phyloP scores from a whole-genome alignment of 148 eudicot genomes.

The Rhododendron ferrugineum region DNA sequence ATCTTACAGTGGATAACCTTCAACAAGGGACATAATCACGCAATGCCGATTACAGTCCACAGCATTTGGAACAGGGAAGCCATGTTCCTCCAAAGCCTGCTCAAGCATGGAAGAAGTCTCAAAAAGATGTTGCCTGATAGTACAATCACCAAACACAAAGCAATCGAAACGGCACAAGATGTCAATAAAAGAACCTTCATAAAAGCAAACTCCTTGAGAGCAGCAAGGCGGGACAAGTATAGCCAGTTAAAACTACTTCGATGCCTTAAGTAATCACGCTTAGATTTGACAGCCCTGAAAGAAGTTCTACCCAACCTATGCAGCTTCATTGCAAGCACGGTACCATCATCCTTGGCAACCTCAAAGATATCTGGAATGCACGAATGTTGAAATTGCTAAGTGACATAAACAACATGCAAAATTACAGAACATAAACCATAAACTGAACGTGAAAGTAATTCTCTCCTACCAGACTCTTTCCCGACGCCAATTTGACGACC shows the following conservation, averaged over 20 bases:
- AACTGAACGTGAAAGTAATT: neutral
- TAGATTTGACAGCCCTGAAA: constrained; percentile 93
- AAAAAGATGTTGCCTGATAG: neutral
- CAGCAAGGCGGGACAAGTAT: constrained; percentile 90
- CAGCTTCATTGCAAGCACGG: constrained; percentile 81
- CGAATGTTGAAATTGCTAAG: neutral
- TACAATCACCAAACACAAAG: constrained; percentile 10
- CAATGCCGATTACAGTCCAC: constrained; percentile 96
- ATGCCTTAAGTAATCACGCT: constrained; percentile 92
- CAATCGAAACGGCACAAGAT: constrained; percentile 4
- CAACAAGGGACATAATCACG: constrained; percentile 90
- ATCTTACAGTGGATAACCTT: constrained; percentile 93
- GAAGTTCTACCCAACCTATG: constrained; percentile 93
- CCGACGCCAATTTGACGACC: constrained; percentile 99
- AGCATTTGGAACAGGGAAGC: constrained; percentile 92
- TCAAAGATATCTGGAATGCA: constrained; percentile 74
- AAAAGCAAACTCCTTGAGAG: constrained; percentile 88
- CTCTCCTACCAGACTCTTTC: constrained; percentile 78
- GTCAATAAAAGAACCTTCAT: constrained; percentile 63
- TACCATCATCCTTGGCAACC: constrained; percentile 89
- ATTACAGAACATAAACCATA: neutral
- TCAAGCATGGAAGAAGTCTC: constrained; percentile 12
- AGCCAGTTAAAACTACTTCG: constrained; percentile 86
- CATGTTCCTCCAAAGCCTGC: constrained; percentile 85
- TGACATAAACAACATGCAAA: neutral